These are phyloP conservation scores for Sungouiozyma intestinalis DNA, from an alignment of 805 yeast genomes.

Conservation along the genomic window DNA sequence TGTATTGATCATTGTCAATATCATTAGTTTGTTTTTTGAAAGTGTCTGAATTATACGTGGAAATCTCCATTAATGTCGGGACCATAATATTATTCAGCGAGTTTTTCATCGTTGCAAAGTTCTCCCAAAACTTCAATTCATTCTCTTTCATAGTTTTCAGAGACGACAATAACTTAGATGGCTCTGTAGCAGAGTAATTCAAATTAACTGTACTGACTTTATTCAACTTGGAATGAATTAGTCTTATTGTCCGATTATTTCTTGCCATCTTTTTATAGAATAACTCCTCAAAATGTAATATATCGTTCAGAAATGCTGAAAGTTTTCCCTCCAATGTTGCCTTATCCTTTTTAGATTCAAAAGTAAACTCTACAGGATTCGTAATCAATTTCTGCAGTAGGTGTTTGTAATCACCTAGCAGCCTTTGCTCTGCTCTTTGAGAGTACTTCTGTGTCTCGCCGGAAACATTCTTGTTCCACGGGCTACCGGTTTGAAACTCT, in stretches of 20 bases:
- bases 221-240: constrained; percentile 12
- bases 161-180: constrained; percentile 12
- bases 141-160: constrained; percentile 8
- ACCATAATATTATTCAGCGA: constrained; percentile 5
- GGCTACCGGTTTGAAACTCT: constrained; percentile 12
- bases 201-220: constrained; percentile 11
- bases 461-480: constrained; percentile 11
- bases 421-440: constrained; percentile 7
- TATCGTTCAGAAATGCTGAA: constrained; percentile 11
- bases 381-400: constrained; percentile 13
- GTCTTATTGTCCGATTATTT: constrained; percentile 5
- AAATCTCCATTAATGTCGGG: constrained; percentile 18
- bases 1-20: constrained; percentile 16
- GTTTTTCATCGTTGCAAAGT: constrained; percentile 2
- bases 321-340: constrained; percentile 12
- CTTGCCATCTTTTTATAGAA: constrained; percentile 11
- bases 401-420: constrained; percentile 15
- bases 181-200: constrained; percentile 2
- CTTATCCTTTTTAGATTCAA: constrained; percentile 9
- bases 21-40: constrained; percentile 17
- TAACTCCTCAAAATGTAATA: constrained; percentile 17
- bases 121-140: constrained; percentile 10
- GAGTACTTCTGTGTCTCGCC: constrained; percentile 5
- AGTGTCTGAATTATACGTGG: constrained; percentile 10
- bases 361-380: constrained; percentile 16